phyloP scores from a whole-genome alignment of 75 land plant species.

The Selaginella moellendorffii region DNA sequence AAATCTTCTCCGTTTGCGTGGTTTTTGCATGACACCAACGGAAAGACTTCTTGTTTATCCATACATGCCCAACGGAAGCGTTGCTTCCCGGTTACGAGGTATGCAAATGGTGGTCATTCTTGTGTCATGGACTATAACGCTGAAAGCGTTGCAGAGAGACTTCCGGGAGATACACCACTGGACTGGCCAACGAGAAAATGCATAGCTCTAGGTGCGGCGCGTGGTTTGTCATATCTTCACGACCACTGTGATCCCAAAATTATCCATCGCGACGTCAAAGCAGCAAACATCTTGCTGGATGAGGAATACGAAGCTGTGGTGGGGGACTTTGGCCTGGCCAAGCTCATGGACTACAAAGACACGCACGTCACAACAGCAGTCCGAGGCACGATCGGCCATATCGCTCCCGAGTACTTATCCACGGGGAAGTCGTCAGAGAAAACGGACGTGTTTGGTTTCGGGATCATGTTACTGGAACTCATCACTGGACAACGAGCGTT shows the following conservation, averaged over 20 bases:
- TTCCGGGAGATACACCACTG: slow-evolving; percentile 40
- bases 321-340: slow-evolving; percentile 86
- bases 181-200: slow-evolving; percentile 53
- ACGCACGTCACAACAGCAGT: slow-evolving; percentile 83
- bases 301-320: slow-evolving; percentile 83
- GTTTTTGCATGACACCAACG: slow-evolving; percentile 85
- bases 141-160: slow-evolving; percentile 45
- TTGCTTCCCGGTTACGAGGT: slow-evolving; percentile 78
- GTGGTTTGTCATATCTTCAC: slow-evolving; percentile 79
- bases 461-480: slow-evolving; percentile 77
- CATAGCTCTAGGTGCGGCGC: slow-evolving; percentile 70
- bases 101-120: neutral
- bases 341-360: slow-evolving; percentile 81
- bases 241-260: slow-evolving; percentile 90
- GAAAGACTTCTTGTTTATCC: slow-evolving; percentile 73
- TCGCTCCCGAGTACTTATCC: slow-evolving; percentile 75
- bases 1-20: slow-evolving; percentile 55
- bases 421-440: slow-evolving; percentile 81
- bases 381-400: slow-evolving; percentile 78
- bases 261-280: slow-evolving; percentile 77
- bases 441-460: slow-evolving; percentile 85
- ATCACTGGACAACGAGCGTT: slow-evolving; percentile 87
- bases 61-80: slow-evolving; percentile 84
- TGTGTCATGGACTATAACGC: no score
- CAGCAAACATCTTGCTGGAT: slow-evolving; percentile 74